These are phyloP conservation scores for Globisporangium cederbergense DNA, from an alignment of 352 stramenopile species.

Conservation along the genomic window DNA sequence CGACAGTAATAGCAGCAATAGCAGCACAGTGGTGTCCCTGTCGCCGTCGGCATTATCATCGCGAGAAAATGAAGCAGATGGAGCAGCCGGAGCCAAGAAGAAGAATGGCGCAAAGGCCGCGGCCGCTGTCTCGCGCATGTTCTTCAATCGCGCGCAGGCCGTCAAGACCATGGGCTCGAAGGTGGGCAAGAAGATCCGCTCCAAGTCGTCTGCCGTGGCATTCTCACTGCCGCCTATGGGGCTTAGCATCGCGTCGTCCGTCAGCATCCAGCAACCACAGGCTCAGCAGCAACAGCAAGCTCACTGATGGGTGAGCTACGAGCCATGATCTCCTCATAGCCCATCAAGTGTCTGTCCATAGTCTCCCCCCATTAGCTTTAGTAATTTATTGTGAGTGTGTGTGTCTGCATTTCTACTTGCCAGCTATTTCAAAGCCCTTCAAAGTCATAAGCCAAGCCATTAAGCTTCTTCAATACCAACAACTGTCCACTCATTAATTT, in stretches of 20 bases:
- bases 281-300: conserved; percentile 27
- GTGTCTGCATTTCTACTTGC: too few relatives aligned
- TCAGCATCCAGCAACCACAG: conserved; percentile 38
- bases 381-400: conserved; percentile 13
- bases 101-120: conserved; percentile 19
- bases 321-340: background rate
- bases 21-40: background rate
- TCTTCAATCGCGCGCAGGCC: conserved; percentile 55
- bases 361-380: background rate
- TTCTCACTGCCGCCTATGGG: conserved; percentile 75
- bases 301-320: background rate
- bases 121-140: conserved; percentile 34
- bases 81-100: conserved; percentile 8
- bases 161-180: conserved; percentile 55
- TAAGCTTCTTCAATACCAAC: background rate
- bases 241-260: conserved; percentile 56
- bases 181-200: conserved; percentile 65
- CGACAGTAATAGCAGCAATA: conserved; percentile 6
- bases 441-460: background rate
- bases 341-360: background rate
- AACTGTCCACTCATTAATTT: background rate
- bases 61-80: background rate
- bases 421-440: background rate
- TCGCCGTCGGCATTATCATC: background rate
- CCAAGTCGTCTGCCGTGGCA: conserved; percentile 44